Conservation (phyloP, 2,329 filamentous ascomycete genomes). For the Cephalotrichum gorgonifer region DNA sequence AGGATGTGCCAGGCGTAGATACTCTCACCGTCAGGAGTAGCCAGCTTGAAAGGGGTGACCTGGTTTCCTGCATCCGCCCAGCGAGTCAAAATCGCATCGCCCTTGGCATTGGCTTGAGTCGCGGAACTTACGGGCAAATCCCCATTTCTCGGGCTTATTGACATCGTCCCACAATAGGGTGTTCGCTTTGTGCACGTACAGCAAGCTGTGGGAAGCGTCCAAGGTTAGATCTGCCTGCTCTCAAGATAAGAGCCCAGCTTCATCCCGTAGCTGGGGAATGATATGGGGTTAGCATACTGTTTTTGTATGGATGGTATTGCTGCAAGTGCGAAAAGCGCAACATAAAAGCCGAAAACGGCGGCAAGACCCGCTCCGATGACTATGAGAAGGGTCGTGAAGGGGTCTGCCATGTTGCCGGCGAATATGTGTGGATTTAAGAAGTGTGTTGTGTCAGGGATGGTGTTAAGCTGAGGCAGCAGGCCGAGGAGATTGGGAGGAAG, state of each 20-base stretch:
- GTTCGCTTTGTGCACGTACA: slow-evolving; percentile 77
- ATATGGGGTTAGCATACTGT: slow-evolving; percentile 47
- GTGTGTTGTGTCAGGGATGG: neutral
- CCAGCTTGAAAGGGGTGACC: slow-evolving; percentile 73
- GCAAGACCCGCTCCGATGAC: slow-evolving; percentile 24
- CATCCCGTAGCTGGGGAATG: neutral
- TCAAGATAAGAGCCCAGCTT: too few relatives aligned
- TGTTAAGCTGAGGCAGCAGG: neutral
- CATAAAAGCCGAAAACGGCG: slow-evolving; percentile 54
- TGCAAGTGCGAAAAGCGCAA: slow-evolving; percentile 52
- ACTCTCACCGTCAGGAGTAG: slow-evolving; percentile 63
- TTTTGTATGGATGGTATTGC: slow-evolving; percentile 65
- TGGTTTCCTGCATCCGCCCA: slow-evolving; percentile 55
- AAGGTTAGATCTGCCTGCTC: neutral
- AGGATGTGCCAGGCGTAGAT: slow-evolving; percentile 89
- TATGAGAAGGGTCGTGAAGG: neutral
- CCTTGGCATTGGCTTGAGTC: neutral
- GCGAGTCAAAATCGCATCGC: slow-evolving; percentile 5
- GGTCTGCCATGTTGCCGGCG: neutral
- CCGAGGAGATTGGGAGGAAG: too few relatives aligned
- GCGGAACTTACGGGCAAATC: slow-evolving; percentile 59
- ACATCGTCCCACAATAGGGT: slow-evolving; percentile 62
- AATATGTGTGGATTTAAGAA: neutral
- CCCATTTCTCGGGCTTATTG: slow-evolving; percentile 69
- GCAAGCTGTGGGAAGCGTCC: slow-evolving; percentile 41